Percentiles rank a stretch among this genome's conserved stretches.
phyloP scores from a whole-genome alignment of 176 grass and related monocot species.

The Thinopyrum elongatum region DNA sequence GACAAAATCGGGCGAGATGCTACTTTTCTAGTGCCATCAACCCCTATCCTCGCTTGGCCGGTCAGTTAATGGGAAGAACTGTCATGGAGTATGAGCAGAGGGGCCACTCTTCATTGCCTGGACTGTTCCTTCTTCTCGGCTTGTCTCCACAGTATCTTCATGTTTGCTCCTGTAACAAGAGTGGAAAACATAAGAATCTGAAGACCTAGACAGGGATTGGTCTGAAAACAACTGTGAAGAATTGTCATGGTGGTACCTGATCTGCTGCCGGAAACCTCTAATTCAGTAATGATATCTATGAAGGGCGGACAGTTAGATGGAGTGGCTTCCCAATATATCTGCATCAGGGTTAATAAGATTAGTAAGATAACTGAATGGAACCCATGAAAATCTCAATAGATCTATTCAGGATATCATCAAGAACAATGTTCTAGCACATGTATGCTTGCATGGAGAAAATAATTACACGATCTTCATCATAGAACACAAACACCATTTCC shows the following conservation, averaged over 20 bases:
- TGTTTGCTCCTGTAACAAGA: conserved; percentile 17
- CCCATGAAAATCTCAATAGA: background rate
- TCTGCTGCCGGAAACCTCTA: conserved; percentile 49
- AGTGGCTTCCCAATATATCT: conserved; percentile 56
- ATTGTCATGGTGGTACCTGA: conserved; percentile 43
- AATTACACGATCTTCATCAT: too few relatives aligned
- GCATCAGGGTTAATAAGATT: conserved; percentile 39
- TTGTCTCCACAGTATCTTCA: background rate
- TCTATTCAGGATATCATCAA: too few relatives aligned
- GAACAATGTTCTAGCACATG: too few relatives aligned
- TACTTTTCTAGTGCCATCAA: background rate
- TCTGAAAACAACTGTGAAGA: background rate
- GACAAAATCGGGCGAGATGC: background rate
- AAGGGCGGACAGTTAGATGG: conserved; percentile 27
- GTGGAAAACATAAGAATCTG: background rate
- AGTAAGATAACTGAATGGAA: background rate
- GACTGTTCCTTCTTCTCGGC: background rate
- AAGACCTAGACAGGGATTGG: background rate
- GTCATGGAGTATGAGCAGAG: conserved; percentile 10
- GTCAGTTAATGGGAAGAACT: background rate
- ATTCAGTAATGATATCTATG: conserved; percentile 48
- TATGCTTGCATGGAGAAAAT: too few relatives aligned
- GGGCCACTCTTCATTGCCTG: background rate
- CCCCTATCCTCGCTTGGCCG: background rate
- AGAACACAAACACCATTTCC: too few relatives aligned